Base-by-base conservation (phyloP, 2,329 filamentous ascomycete species). In the Aureobasidium musti region DNA sequence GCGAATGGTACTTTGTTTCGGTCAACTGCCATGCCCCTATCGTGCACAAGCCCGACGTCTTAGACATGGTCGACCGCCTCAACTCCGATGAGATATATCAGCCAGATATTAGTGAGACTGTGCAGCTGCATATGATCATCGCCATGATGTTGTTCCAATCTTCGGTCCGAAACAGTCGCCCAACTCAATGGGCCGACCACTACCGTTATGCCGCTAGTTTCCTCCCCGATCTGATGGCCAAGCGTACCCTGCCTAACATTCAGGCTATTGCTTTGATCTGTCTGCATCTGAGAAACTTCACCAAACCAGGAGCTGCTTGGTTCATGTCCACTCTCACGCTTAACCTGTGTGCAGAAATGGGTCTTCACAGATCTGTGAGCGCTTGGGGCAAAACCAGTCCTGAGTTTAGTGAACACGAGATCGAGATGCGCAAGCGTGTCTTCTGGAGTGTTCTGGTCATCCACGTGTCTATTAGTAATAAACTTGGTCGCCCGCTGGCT, bases 121-220 rank as follows among this genome's bases (percentile, higher is more conserved):
- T 91, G 47, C 86, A 87, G 67, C 83, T 92, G 0, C 89, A 94
- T 76, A 91, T 93, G 86, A 84, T 95, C 49, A 88, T 95, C 67
- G 89, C 90, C 13, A 88, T 87, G 59, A 89, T 94, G 71, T 88
- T 88, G 73, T 91, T 90, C 71, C 91, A 96, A 71, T 90, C 88
- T 68, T 88, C 89, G n/a, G 81, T 87, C 5, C 84, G 91, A 23
- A 92, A 92, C 71, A 80, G 82, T 68, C 82, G 89, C 63, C 86
- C 89, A 70, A 82, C 86, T 1, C 79, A 88, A 60, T 91, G 90
- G 3, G 91, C 92, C 76, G 85, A 85, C 64, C 91, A 95, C 74
- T 94, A 93, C 71, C 89, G 92, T 72, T 94, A 88, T 73, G 84
- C 88, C 1, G 78, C 93, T 52, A 86, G 85, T 73, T 87, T 88